Conservation (phyloP, 2,329 filamentous ascomycete genomes). For the Colletotrichum eremochloae region DNA sequence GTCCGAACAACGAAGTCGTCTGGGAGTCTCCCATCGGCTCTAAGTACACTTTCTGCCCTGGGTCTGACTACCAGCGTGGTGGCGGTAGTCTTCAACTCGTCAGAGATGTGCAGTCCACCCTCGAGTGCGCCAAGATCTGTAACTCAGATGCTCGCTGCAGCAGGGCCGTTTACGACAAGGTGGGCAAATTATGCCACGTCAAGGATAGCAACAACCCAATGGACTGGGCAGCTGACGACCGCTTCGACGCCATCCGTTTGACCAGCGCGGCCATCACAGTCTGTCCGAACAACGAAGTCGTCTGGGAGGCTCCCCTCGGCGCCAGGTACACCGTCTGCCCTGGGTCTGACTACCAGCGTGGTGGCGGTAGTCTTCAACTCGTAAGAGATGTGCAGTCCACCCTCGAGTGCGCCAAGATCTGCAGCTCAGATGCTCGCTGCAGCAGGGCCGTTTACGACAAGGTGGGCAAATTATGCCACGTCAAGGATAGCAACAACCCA, state of each 20-base stretch:
- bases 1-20: conserved; percentile 33
- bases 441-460: conserved; percentile 41
- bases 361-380: conserved; percentile 35
- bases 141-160: conserved; percentile 35
- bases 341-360: conserved; percentile 37
- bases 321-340: conserved; percentile 41
- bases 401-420: conserved; percentile 37
- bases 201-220: conserved; percentile 38
- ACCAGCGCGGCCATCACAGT: conserved; percentile 13
- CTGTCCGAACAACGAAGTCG: conserved; percentile 36
- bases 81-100: conserved; percentile 33
- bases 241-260: conserved; percentile 40
- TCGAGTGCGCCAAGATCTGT: conserved; percentile 39
- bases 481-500: conserved; percentile 38
- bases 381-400: conserved; percentile 24
- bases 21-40: conserved; percentile 34
- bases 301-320: conserved; percentile 35
- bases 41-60: conserved; percentile 41
- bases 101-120: conserved; percentile 21
- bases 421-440: conserved; percentile 36
- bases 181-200: conserved; percentile 33
- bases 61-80: conserved; percentile 37
- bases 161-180: conserved; percentile 41
- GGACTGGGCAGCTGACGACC: conserved; percentile 37
- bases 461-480: conserved; percentile 28